Evolutionary conservation across 1,284 basidiomycete genomes (phyloP), one percentile per base, ranked within the genome.

Genomic region (Thecaphora frezii): DNA sequence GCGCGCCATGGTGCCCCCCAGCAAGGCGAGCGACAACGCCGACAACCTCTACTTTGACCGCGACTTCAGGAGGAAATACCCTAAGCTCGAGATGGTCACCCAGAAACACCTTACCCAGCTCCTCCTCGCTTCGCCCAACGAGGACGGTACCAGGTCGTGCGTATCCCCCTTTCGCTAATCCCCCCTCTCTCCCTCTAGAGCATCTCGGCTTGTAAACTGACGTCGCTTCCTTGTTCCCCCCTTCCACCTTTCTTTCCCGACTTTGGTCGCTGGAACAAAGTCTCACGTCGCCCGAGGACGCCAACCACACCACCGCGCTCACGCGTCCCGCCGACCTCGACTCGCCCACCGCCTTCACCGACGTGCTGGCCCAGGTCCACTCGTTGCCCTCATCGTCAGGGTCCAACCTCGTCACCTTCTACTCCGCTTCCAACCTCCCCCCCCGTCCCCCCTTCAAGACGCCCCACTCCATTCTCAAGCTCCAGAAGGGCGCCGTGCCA

Each of bases 41-140:
- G 52, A 58, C 59, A 67, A 79, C 64, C 42, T 73, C 42, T 97
- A 97, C 85, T 91, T 88, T 87, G 91, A 93, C 81, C 90, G 93
- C 60, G 93, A 97, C 81, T 89, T 93, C 73, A 87, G 93, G 58
- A 87, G 93, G 57, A 87, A 87, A 51, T 96, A 93, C 81, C 92
- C 93, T 28, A 88, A 88, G 73, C 86, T 92, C 44, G 70, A 76
- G 36, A 74, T 77, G 64, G 69, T 78, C 50, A 78, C 73, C 23
- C 76, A 78, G 56, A 58, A 70, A 54, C 58, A 72, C 52, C 65
- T 78, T 38, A 89, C 92, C 8, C 83, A 85, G 23, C 82, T 97
- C 59, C 85, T 97, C 40, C 86, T 96, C 58, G 87, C 93, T 49
- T 88, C 89, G 48, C 88, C 90, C 14, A 83, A 83, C 63, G 82